Percentiles rank a stretch among this genome's conserved stretches.
Evolutionary conservation across 2,329 filamentous ascomycete species (phyloP).

Genomic region (Xylariaceae sp.): DNA sequence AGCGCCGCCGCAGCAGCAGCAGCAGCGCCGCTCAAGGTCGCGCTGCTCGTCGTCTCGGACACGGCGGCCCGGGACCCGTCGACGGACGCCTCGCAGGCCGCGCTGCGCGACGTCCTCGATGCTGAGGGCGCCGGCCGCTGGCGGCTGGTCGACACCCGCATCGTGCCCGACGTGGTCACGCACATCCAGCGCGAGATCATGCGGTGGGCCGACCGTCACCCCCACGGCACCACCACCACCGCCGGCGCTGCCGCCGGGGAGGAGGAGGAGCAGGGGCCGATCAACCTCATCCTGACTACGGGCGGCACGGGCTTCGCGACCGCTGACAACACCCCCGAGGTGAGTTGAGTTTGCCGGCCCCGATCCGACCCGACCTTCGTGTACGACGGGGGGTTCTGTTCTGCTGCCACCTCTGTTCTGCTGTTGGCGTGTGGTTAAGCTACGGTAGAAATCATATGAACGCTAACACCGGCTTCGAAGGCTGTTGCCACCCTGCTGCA

Average conservation of each 20-base stretch:
- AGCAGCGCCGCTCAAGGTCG: too few relatives aligned
- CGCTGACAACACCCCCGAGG: constrained; percentile 83
- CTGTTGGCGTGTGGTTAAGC: too few relatives aligned
- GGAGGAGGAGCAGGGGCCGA: constrained; percentile 36
- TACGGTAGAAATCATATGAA: too few relatives aligned
- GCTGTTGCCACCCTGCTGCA: constrained; percentile 74
- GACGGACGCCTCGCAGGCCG: constrained; percentile 64
- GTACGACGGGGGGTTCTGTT: too few relatives aligned
- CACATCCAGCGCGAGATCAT: constrained; percentile 69
- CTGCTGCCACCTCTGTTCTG: too few relatives aligned
- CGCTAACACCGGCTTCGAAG: too few relatives aligned
- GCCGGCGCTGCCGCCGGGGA: constrained; percentile 42
- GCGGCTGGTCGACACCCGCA: constrained; percentile 60
- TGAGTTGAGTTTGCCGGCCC: constrained; percentile 35
- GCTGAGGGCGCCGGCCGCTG: constrained; percentile 62
- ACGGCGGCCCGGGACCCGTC: constrained; percentile 75
- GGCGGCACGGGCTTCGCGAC: constrained; percentile 90
- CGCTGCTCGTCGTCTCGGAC: constrained; percentile 82
- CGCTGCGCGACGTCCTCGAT: constrained; percentile 62
- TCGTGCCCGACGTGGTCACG: constrained; percentile 69
- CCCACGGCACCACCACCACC: too few relatives aligned
- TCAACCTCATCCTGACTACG: constrained; percentile 79
- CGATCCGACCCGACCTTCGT: too few relatives aligned
- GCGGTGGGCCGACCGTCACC: constrained; percentile 71
- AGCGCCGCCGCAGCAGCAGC: too few relatives aligned